These are phyloP conservation scores for Penicillium sp. DNA, from an alignment of 2,329 filamentous ascomycete genomes.

Conservation along the genomic window DNA sequence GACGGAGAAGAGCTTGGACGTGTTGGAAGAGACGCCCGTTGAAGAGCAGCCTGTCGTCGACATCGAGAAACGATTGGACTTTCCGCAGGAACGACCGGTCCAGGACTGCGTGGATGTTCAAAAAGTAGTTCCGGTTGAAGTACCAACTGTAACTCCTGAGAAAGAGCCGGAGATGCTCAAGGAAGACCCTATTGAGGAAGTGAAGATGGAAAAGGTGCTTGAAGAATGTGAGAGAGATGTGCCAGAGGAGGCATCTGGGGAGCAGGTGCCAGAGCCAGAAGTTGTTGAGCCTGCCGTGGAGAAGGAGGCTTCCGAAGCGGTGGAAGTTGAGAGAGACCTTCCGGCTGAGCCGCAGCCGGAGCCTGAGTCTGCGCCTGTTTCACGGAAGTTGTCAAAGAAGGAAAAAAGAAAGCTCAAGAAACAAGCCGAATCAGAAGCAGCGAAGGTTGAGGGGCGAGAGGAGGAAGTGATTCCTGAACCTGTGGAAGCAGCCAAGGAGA, in stretches of 20 bases:
- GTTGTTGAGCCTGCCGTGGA: not conserved
- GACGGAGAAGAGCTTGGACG: not conserved
- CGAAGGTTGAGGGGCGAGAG: constrained; percentile 16
- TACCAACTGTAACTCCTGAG: not conserved
- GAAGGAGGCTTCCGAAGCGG: not conserved
- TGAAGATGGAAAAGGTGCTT: not conserved
- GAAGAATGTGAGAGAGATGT: not conserved
- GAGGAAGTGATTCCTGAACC: constrained; percentile 9
- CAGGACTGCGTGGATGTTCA: not conserved
- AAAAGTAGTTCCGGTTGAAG: not conserved
- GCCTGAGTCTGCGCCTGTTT: constrained; percentile 16
- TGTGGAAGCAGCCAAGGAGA: constrained; percentile 4
- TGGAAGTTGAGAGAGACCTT: not conserved
- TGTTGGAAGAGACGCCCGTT: not conserved
- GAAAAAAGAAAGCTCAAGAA: constrained; percentile 42
- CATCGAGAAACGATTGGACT: not conserved
- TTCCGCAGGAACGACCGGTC: not conserved
- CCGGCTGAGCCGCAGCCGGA: constrained; percentile 7
- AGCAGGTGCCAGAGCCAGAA: not conserved
- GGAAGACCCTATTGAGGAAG: not conserved
- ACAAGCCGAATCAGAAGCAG: constrained; percentile 21
- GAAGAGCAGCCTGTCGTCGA: not conserved
- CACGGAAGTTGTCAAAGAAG: constrained; percentile 42
- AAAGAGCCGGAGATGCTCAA: not conserved
- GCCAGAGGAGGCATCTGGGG: not conserved